Base-by-base conservation (phyloP, 129 eudicot species). In the Solidago caesia region DNA sequence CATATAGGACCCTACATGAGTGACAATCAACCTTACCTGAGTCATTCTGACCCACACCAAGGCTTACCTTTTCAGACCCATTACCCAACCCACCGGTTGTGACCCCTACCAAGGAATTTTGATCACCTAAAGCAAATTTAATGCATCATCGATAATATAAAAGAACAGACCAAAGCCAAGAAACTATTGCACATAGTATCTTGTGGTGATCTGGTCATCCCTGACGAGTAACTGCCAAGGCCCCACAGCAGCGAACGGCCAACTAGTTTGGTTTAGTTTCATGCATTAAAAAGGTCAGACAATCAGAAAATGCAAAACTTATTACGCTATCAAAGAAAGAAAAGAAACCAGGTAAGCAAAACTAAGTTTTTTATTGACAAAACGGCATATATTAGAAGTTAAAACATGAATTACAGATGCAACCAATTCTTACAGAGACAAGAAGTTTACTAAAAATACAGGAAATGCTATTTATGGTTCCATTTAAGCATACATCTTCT, bases 221-320 rank as follows among this genome's bases (percentile, higher is more conserved):
- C 75, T 39, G 75, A 68, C 6, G 80, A 68, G 59, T 42, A 70
- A 73, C 46, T 48, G 83, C 56, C n/a, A 25, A 80, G 66, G 64
- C 80, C 76, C 60, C 80, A 71, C 75, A 80, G 68, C 66, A 80
- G 8, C 49, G 76, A 80, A 68, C 75, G 83, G 0, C 75, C 83
- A 61, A 49, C 83, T 80, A 74, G 57, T 73, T 46, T 58, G 49
- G 55, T 80, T 80, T 61, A 33, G 4, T 46, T 77, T 68, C 81
- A 59, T 43, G 75, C 64, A 60, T 60, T 46, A 56, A 69, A 59
- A 27, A 68, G 52, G 62, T n/a, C 62, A 77, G 33, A 10, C 27
- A 67, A 45, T 68, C 14, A 45, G 69, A 47, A 47, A 10, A 68
- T 2, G 68, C 5, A 67, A 42, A 55, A 0, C 25, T 53, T 39